Evolutionary conservation across 768 basidiomycete genomes (phyloP), one percentile per base, ranked within the genome.

Genomic region (Mycena vulgaris): DNA sequence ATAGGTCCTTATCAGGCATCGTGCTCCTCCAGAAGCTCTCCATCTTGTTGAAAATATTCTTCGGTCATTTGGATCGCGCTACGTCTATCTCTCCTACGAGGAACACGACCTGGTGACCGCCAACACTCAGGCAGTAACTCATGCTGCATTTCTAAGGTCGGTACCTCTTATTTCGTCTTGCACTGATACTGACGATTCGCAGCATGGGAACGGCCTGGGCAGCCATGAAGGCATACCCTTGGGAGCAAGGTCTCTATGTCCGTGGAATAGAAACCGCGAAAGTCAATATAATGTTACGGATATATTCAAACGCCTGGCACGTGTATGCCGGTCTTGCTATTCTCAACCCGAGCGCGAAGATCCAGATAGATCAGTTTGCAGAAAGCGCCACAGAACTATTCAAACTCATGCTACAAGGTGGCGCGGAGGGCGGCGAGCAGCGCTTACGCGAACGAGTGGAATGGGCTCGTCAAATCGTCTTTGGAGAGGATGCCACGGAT

Each of bases 191-290:
- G 30, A 56, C 55, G 1, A 31, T 47, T 28, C 55, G 58, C 47
- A 99, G 98, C 72, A 99, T 99, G 98, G 98, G 98, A 10, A 97
- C 96, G 0, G 98, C 98, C 0, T 99, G 98, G 98, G 88, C 89
- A 39, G 87, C 88, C 40, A 85, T 90, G 13, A 81, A 84, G 10
- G 85, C 87, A 25, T 99, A 98, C 79, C 98, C 98, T 4, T 99
- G 98, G 98, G 97, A 98, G 81, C 89, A 93, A 45, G 94, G 95
- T 1, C 90, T 94, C 55, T 99, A 99, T 81, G 95, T 98, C 33
- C 95, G 96, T 27, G 98, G 98, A 0, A 96, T 99, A 75, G 98
- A 99, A 80, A 97, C 95, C 2, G 96, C 96, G 75, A 99, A 99
- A 82, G 96, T 96, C 75, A 99, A 99, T 85, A 93, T 98, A 80